Evolutionary conservation across 129 eudicot genomes (phyloP), one percentile per base, ranked within the genome.

Genomic region (Kitagawia praeruptora): DNA sequence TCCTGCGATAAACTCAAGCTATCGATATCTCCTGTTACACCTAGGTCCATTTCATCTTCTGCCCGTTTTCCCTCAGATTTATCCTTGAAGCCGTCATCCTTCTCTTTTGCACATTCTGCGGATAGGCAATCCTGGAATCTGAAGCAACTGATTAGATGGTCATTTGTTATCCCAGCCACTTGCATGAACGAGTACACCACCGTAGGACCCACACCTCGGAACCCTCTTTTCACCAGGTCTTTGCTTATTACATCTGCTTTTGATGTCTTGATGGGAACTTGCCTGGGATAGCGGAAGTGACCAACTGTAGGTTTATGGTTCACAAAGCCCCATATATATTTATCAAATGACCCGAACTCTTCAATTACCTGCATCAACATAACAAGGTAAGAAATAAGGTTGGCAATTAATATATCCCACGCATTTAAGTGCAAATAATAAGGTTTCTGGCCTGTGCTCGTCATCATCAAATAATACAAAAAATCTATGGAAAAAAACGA

Each of bases 121-220:
- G 54, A 83, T 77, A 85, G 76, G 77, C 98, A 89, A 11, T 95
- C 93, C 48, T 81, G 86, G 80, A 88, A 95, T 88, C 97, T 85
- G 86, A 87, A 95, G 89, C 98, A 95, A 82, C 84, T 86, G 63
- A 86, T 76, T 75, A 95, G 94, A 84, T 95, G 98, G 81, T 90
- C 97, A 71, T 92, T 95, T 46, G 98, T 87, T 38, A 95, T 85
- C 41, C 98, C 98, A 11, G 91, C 90, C 63, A 87, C 97, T 82
- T 92, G 97, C 89, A 92, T 85, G 82, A 92, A 94, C 15, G 98
- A 91, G 90, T 91, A 92, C 53, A 94, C 91, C 0, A 90, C 97
- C 25, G 97, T 92, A 21, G 98, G 97, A 0, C 98, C 96, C 38
- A 95, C 96, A 23, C 98, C 94, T 63, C 93, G 93, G 31, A 95